Base-by-base conservation (phyloP, 768 basidiomycete species). In the Auriscalpium microsporum region DNA sequence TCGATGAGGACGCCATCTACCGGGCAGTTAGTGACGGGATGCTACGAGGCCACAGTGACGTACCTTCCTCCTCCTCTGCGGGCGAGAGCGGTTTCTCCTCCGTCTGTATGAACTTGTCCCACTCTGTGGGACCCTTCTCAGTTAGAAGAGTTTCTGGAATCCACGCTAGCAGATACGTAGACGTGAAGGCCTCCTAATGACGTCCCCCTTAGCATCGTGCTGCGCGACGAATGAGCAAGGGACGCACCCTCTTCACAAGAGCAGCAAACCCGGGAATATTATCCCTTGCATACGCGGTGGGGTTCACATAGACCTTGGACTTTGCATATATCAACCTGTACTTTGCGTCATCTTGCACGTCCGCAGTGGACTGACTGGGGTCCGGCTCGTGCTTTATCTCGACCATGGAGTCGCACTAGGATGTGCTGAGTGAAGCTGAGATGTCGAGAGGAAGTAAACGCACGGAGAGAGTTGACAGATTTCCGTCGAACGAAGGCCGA, bases 281-380 rank as follows among this genome's bases (percentile, higher is more conserved):
- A 70, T 98, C 96, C 64, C 87, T 79, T 2, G 87, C 78, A 68
- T 93, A 94, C 3, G 87, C 83, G 2, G 94, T 95, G 0, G 96
- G 96, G 62, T 97, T 91, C 45, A 99, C 84, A 66, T 95, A 94
- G 46, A 97, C 95, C 68, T 94, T 94, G 44, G 87, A 90, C 68
- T 95, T 96, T 69, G 84, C 87, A 63, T 92, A 96, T 13, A 97
- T 68, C 48, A 97, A 75, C 46, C 88, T 77, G 66, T 82, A 81
- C 68, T 80, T 83, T 64, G 69, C 69, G 62, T 83, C 83, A 61
- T 86, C 83, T 54, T 79, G 76, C 0, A 34, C 46, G 38, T 19
- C 42, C 28, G 46, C 50, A 53, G 56, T 64, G 63, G 52, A 65
- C 52, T 51, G 55, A 51, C 48, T 44, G 47, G 62, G 56, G 54